Evolutionary conservation across 2,329 filamentous ascomycete genomes (phyloP), one percentile per base, ranked within the genome.

Genomic region (Neopestalotiopsis sp.): DNA sequence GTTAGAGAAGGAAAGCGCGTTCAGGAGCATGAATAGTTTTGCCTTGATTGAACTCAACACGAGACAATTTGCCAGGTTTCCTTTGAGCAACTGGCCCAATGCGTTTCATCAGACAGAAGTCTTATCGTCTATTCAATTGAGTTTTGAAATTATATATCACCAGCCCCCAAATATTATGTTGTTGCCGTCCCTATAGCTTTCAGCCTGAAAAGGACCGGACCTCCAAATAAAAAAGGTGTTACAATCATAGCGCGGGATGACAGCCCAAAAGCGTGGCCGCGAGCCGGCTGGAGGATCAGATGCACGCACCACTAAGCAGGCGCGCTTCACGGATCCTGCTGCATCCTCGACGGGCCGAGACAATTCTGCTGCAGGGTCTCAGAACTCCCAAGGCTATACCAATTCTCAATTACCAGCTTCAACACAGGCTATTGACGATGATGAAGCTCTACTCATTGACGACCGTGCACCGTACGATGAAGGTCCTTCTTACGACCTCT

Each of bases 381-480:
- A 62, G 61, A 40, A 17, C 17, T 63, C 66, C 30, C 57, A 61
- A n/a, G 32, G 38, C 34, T 28, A 60, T 17, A 6, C 7, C 24
- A n/a, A 13, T 13, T 57, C 67, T 70, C 67, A 62, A 38, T 30
- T 52, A 2, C 49, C 69, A 7, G 10, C 52, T 17, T 68, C 72
- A n/a, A 69, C 70, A 2, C 73, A 72, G 71, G 42, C 60, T 14
- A 69, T 71, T n/a, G 73, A 74, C 12, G 76, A 77, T 59, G 75
- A 77, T 12, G 82, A 85, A 45, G 78, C 79, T 4, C 82, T 84
- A 6, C 73, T 75, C 12, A 72, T 84, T 38, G 34, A 38, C 38
- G 84, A 84, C 62, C 74, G 84, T 45, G 84, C 83, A 0, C 85
- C 86, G 73, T 78, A 77, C 4, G 78, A 81, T 32, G 81, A 86